Percentiles rank a stretch among this genome's conserved stretches.
phyloP scores from a whole-genome alignment of 2,329 filamentous ascomycete species.

The Talaromyces amestolkiae region DNA sequence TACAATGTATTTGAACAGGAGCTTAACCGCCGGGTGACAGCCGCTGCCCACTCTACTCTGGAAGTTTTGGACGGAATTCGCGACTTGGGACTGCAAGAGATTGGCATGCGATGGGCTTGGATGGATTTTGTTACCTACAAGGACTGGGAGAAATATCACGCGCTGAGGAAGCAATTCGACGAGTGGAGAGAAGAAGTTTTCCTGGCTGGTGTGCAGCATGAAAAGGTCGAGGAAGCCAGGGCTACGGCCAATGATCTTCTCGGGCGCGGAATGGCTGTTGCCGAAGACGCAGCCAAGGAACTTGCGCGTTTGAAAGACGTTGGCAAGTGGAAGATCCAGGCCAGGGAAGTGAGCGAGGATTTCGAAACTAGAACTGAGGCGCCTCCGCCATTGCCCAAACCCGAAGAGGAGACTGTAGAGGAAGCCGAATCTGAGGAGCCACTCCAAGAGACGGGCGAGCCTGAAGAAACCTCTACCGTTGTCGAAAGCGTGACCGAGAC shows the following conservation, averaged over 20 bases:
- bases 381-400: slow-evolving; percentile 34
- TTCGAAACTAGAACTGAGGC: slow-evolving; percentile 64
- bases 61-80: slow-evolving; percentile 78
- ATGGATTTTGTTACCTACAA: slow-evolving; percentile 95
- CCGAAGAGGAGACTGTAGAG: slow-evolving; percentile 13
- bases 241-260: slow-evolving; percentile 68
- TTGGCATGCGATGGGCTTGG: slow-evolving; percentile 92
- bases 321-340: slow-evolving; percentile 76
- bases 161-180: slow-evolving; percentile 75
- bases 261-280: slow-evolving; percentile 74
- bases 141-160: slow-evolving; percentile 94
- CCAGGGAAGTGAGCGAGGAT: slow-evolving; percentile 71
- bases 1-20: slow-evolving; percentile 68
- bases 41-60: slow-evolving; percentile 75
- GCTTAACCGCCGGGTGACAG: slow-evolving; percentile 65
- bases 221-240: slow-evolving; percentile 66
- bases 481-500: slow-evolving; percentile 29
- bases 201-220: slow-evolving; percentile 70
- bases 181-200: slow-evolving; percentile 83
- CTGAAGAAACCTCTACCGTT: slow-evolving; percentile 19
- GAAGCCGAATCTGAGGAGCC: background rate
- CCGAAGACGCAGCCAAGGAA: slow-evolving; percentile 75
- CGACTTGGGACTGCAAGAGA: slow-evolving; percentile 81
- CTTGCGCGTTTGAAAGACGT: slow-evolving; percentile 78
- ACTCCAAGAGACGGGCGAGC: slow-evolving; percentile 12